A percentile compares a stretch with the other conserved stretches of the same genome.
phyloP scores from a whole-genome alignment of 768 basidiomycete species.

The Pisolithus microcarpus region DNA sequence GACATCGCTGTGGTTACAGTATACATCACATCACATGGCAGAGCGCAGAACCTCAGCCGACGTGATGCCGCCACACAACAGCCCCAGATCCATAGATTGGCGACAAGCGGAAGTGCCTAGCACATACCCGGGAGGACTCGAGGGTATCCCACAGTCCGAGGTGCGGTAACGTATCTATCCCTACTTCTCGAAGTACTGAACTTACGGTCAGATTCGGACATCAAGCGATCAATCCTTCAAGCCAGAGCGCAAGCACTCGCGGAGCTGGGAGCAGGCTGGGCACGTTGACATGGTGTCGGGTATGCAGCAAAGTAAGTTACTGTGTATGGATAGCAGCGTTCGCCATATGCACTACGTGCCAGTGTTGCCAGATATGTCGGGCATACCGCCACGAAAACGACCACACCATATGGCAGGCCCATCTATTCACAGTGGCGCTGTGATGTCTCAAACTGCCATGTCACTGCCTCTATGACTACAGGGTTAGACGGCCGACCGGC shows the following conservation, averaged over 20 bases:
- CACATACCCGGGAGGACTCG: constrained; percentile 22
- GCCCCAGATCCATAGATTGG: constrained; percentile 28
- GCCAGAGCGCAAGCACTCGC: constrained; percentile 50
- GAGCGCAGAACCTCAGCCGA: constrained; percentile 27
- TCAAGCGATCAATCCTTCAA: constrained; percentile 32
- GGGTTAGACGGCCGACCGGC: constrained; percentile 13
- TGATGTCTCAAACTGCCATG: constrained; percentile 48
- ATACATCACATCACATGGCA: constrained; percentile 27
- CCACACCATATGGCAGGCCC: constrained; percentile 58
- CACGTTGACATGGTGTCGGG: constrained; percentile 22
- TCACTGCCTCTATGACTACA: constrained; percentile 43
- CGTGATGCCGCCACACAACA: constrained; percentile 27
- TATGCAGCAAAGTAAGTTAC: constrained; percentile 15
- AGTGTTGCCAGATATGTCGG: constrained; percentile 43
- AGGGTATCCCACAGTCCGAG: constrained; percentile 29
- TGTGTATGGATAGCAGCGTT: constrained; percentile 7
- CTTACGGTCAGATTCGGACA: constrained; percentile 30
- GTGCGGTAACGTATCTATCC: constrained; percentile 14
- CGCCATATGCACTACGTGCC: constrained; percentile 5
- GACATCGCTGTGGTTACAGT: constrained; percentile 17
- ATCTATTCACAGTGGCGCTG: constrained; percentile 41
- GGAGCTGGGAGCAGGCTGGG: constrained; percentile 53
- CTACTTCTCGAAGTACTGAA: constrained; percentile 18
- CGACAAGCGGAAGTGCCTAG: constrained; percentile 27
- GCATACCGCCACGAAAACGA: constrained; percentile 52